Base-by-base conservation (phyloP, 352 stramenopile genomes). In the Globisporangium sylvaticum region DNA sequence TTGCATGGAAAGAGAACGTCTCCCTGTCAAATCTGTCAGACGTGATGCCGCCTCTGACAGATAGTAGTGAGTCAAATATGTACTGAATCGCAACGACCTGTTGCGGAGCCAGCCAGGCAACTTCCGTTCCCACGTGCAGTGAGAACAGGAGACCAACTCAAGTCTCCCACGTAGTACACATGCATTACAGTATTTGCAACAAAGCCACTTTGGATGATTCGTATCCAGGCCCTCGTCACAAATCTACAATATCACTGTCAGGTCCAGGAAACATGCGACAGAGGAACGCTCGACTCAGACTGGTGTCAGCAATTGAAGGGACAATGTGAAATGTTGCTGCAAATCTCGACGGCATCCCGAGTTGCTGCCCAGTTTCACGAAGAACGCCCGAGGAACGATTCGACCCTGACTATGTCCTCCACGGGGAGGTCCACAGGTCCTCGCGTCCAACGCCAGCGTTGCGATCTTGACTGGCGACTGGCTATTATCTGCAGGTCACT, bases 391-490 rank as follows among this genome's bases (percentile, higher is more conserved):
- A 27, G 7, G 48, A 54, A 54, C 48, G n/a, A 29, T 18, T 14
- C n/a, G n/a, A 25, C 48, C 48, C 48, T 27, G 48, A 54, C 48
- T 54, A 54, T 54, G 48, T 50, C 42, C 42, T 50, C 42, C 18
- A 50, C 5, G 18, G 42, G 18, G 42, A 50, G 42, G 42, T 50
- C 42, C 42, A 22, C 9, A 50, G 42, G 4, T n/a, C 39, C 4
- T 48, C 39, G 15, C 39, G 15, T 44, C 12, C 37, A 44, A 44
- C 37, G 7, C 31, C 10, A 44, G 37, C 10, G 18, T n/a, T 22
- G 42, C 42, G 42, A 50, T 24, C 42, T 50, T 50, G 42, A 50
- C 42, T 22, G 42, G 42, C 15, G 39, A 10, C 42, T 22, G 42
- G 0, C 15, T 22, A 12, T 37, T 37, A 37, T 10, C 39, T 48